Evolutionary conservation across 129 eudicot species (phyloP).

Genomic region (Saposhnikovia divaricata): DNA sequence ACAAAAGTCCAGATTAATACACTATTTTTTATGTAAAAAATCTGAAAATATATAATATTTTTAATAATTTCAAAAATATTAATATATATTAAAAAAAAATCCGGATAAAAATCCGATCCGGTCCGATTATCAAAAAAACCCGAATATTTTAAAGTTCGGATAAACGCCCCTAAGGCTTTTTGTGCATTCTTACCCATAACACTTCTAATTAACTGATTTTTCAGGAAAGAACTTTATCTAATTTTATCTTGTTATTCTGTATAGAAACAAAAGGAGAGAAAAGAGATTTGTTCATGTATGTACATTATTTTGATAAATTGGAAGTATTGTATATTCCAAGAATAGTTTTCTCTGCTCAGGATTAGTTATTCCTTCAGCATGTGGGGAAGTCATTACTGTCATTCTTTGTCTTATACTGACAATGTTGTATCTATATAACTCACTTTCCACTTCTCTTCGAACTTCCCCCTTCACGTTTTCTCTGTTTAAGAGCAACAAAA

Average conservation of each 20-base stretch:
- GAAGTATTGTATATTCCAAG: conserved; percentile 19
- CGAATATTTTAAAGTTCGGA: too few species aligned
- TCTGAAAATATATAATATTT: too few species aligned
- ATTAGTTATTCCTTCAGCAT: conserved; percentile 17
- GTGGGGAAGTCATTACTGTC: conserved; percentile 7
- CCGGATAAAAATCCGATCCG: too few species aligned
- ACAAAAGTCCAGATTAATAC: too few species aligned
- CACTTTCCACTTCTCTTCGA: conserved; percentile 20
- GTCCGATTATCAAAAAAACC: too few species aligned
- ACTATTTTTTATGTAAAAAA: too few species aligned
- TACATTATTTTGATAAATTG: conserved; percentile 11
- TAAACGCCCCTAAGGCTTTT: too few species aligned
- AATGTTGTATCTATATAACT: conserved; percentile 37
- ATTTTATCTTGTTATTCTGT: background rate
- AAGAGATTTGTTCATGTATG: background rate
- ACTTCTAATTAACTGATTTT: too few species aligned
- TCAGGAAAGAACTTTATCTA: too few species aligned
- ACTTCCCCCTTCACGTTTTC: conserved; percentile 17
- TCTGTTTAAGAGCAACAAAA: background rate
- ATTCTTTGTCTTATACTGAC: conserved; percentile 27
- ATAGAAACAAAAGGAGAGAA: background rate
- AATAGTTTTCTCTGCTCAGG: conserved; percentile 6
- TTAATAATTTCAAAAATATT: too few species aligned
- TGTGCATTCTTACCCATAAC: too few species aligned
- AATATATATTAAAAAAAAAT: too few species aligned